Base-by-base conservation (phyloP, 2,329 filamentous ascomycete genomes). In the Waltergamsia citrina region DNA sequence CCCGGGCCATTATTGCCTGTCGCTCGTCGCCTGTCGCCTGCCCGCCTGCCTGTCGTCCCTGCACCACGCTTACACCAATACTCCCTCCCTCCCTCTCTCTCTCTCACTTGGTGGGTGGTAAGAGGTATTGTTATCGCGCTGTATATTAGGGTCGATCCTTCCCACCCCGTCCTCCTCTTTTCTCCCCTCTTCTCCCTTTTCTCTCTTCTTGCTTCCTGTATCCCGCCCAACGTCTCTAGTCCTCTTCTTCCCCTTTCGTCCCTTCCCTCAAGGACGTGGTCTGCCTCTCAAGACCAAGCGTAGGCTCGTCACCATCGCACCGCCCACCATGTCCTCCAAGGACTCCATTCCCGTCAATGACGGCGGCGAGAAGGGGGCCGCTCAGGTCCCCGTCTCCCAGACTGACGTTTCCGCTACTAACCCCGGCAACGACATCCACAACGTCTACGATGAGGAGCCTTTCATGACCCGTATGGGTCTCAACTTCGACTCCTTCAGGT, bases 401-500 rank as follows among this genome's bases (percentile, higher is more conserved):
- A 18, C 19, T 32, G 25, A 35, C n/a, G 20, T 34, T 23, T 24
- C 32, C 17, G 29, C 22, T 17, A 24, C 25, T n/a, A 16, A 14
- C 9, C 18, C 33, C 20, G 28, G 14, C 29, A 31, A 17, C 17
- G 34, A 41, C 17, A 31, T 36, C 15, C 11, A 21, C 33, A 41
- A 38, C 32, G 6, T 35, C 23, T 44, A 47, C 34, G 49, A 47
- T 28, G 43, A 54, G 18, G 41, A 48, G 33, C 42, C 50, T 39
- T 59, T 53, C 40, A 43, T 47, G 44, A 62, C 58, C 23, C 51
- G 59, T 35, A 58, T 54, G 35, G 59, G 59, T 35, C 38, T 62
- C 29, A 60, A 52, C 44, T 24, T 50, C 11, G 48, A 57, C 22
- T 61, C 57, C 18, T 62, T 62, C 54, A 53, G 53, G 46, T 50